Conservation (phyloP, 495 filamentous ascomycete genomes). For the Aspergillus panamensis region DNA sequence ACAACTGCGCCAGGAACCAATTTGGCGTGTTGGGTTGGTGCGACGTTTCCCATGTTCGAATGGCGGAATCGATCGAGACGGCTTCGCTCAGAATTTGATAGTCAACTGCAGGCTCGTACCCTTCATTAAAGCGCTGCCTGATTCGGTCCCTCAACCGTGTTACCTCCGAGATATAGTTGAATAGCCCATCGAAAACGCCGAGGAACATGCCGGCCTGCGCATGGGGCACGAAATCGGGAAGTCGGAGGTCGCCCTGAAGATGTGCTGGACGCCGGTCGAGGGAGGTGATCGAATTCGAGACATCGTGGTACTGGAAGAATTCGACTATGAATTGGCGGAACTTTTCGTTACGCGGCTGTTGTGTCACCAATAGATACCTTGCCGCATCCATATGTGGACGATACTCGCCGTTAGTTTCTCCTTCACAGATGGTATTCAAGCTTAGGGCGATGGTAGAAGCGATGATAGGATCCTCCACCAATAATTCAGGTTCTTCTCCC, state of each 20-base stretch:
- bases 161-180: conserved; percentile 76
- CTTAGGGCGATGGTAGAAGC: conserved; percentile 85
- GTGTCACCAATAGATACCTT: conserved; percentile 61
- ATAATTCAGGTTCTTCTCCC: conserved; percentile 33
- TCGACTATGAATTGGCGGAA: conserved; percentile 82
- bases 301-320: conserved; percentile 90
- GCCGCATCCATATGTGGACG: conserved; percentile 77
- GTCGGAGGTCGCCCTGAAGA: conserved; percentile 58
- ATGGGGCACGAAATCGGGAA: conserved; percentile 70
- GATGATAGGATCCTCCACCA: conserved; percentile 54
- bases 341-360: conserved; percentile 56
- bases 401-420: conserved; percentile 73
- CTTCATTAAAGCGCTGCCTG: conserved; percentile 58
- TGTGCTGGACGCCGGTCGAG: conserved; percentile 53
- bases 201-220: conserved; percentile 69
- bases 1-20: conserved; percentile 73
- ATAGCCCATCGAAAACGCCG: conserved; percentile 84
- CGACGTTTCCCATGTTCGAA: conserved; percentile 71
- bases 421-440: conserved; percentile 75
- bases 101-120: conserved; percentile 68
- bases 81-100: conserved; percentile 71
- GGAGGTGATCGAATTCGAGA: conserved; percentile 74
- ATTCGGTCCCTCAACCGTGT: conserved; percentile 75
- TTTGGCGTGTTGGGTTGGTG: conserved; percentile 69
- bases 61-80: conserved; percentile 70